Evolutionary conservation across 139 green algal genomes (phyloP).

Genomic region (Chlorokybus atmophyticus): DNA sequence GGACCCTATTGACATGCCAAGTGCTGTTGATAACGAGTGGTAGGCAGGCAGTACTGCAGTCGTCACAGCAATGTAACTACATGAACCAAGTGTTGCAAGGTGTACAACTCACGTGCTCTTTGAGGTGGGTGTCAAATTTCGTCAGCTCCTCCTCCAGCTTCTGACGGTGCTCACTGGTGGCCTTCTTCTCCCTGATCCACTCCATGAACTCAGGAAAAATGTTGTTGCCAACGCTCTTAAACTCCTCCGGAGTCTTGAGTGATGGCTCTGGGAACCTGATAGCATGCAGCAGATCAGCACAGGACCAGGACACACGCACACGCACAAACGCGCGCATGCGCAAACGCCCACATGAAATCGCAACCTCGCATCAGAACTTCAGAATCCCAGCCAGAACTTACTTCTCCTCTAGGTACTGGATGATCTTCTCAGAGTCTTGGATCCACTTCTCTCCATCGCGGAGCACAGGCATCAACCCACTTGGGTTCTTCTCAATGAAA

Average conservation of each 20-base stretch:
- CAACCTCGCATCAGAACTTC: too few species aligned
- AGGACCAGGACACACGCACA: too few species aligned
- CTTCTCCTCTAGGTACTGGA: slow-evolving; percentile 10
- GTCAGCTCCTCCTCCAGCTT: slow-evolving; percentile 5
- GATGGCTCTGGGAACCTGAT: slow-evolving; percentile 10
- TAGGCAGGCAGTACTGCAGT: slow-evolving; percentile 9
- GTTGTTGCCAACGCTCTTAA: slow-evolving; percentile 6
- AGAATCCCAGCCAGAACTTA: too few species aligned
- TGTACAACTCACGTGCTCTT: slow-evolving; percentile 3
- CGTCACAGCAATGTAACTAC: background rate
- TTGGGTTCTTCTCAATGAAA: slow-evolving; percentile 20
- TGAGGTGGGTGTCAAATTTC: slow-evolving; percentile 1
- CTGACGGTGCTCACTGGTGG: slow-evolving; percentile 4
- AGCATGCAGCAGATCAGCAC: too few species aligned
- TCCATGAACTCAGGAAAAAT: slow-evolving; percentile 11
- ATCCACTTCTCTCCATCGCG: slow-evolving; percentile 21
- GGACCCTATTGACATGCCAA: slow-evolving; percentile 11
- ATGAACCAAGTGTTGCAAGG: background rate
- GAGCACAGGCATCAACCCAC: slow-evolving; percentile 15
- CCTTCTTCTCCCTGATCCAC: slow-evolving; percentile 12
- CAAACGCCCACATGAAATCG: too few species aligned
- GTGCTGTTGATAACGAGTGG: background rate
- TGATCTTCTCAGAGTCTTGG: slow-evolving; percentile 20
- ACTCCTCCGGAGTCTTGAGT: slow-evolving; percentile 8
- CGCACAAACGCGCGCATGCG: too few species aligned